phyloP scores from a whole-genome alignment of 768 basidiomycete genomes.

The Thelephora ganbajun region DNA sequence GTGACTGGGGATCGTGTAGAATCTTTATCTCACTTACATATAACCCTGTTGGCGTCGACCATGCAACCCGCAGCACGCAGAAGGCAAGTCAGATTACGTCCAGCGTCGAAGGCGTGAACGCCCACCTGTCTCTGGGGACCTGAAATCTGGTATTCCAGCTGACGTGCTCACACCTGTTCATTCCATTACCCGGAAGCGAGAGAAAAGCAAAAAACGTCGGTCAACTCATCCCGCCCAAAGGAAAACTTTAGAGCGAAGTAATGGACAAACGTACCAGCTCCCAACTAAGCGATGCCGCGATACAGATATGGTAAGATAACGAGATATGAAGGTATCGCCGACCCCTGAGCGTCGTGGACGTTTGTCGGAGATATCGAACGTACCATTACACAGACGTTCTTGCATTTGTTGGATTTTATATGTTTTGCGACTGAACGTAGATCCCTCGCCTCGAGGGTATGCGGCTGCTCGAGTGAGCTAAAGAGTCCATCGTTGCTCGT shows the following conservation, averaged over 20 bases:
- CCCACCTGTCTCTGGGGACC: conserved; percentile 28
- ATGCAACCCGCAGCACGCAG: conserved; percentile 11
- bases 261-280: conserved; percentile 37
- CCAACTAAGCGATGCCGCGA: conserved; percentile 28
- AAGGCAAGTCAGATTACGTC: no score
- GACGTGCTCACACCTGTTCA: conserved; percentile 24
- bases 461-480: conserved; percentile 1
- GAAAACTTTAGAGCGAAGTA: neutral
- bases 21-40: conserved; percentile 9
- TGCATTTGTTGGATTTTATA: conserved; percentile 54
- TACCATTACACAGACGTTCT: conserved; percentile 65
- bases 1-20: no score
- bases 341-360: no score
- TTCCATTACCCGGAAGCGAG: no score
- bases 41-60: conserved; percentile 9
- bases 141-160: conserved; percentile 39
- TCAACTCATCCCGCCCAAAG: neutral
- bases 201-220: neutral
- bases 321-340: neutral
- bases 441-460: conserved; percentile 22
- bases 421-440: conserved; percentile 42
- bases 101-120: conserved; percentile 2
- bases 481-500: no score
- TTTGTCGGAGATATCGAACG: conserved; percentile 9
- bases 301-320: neutral